A percentile compares a stretch with the other conserved stretches of the same genome.
phyloP scores from a whole-genome alignment of 768 basidiomycete species.

The Hygrophorus russula region DNA sequence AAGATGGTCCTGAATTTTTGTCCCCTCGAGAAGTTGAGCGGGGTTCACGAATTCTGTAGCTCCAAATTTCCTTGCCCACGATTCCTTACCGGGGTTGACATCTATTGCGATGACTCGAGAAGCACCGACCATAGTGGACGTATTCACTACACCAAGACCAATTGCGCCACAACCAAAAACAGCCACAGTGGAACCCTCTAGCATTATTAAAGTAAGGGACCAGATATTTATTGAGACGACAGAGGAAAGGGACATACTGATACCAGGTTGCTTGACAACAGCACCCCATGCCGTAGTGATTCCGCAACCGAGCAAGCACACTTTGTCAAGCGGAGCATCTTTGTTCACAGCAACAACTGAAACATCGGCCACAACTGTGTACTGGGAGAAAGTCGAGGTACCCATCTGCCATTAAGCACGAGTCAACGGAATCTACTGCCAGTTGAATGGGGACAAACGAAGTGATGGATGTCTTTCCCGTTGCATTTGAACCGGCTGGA shows the following conservation, averaged over 20 bases:
- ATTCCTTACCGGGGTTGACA: conserved; percentile 75
- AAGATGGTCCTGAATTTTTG: conserved; percentile 80
- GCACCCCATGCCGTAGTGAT: conserved; percentile 99
- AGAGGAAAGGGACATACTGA: conserved; percentile 38
- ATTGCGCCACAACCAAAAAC: conserved; percentile 97
- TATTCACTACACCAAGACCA: conserved; percentile 86
- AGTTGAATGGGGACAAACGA: conserved; percentile 40
- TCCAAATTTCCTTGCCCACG: conserved; percentile 87
- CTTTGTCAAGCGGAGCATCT: conserved; percentile 84
- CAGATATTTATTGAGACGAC: neutral
- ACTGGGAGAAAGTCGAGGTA: conserved; percentile 98
- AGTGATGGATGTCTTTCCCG: conserved; percentile 82
- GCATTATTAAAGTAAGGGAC: neutral
- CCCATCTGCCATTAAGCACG: conserved; percentile 66
- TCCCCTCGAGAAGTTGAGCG: conserved; percentile 55
- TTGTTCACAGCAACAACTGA: conserved; percentile 88
- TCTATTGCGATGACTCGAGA: conserved; percentile 89
- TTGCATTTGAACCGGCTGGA: conserved; percentile 82
- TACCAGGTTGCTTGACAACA: conserved; percentile 81
- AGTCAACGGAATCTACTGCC: neutral
- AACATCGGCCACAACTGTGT: conserved; percentile 96
- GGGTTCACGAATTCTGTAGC: conserved; percentile 95
- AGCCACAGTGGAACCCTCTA: conserved; percentile 80
- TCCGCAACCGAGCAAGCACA: conserved; percentile 93
- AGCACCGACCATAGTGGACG: conserved; percentile 66